These are phyloP conservation scores for Boletellus emodensis DNA, from an alignment of 768 basidiomycete species.

Conservation along the genomic window DNA sequence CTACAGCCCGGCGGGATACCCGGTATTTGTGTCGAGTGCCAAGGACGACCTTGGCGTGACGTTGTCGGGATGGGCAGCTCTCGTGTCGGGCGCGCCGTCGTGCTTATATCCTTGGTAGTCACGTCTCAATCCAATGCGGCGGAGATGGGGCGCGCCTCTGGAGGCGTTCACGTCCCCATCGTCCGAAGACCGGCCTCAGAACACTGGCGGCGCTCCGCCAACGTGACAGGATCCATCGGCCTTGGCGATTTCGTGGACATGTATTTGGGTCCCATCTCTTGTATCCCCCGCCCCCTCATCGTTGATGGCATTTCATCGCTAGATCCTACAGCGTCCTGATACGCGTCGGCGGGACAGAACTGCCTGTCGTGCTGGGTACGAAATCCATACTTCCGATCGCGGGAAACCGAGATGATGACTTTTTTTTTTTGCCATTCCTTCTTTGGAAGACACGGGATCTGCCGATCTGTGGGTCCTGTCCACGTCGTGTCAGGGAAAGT, in stretches of 20 bases:
- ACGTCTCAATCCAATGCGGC: neutral
- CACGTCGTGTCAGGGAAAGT: slow-evolving; percentile 45
- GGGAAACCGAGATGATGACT: neutral
- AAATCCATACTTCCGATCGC: neutral
- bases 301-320: neutral
- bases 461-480: slow-evolving; percentile 75
- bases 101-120: slow-evolving; percentile 5
- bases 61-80: slow-evolving; percentile 10
- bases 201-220: slow-evolving; percentile 10
- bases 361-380: slow-evolving; percentile 61
- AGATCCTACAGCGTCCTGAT: slow-evolving; percentile 66
- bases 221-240: slow-evolving; percentile 39
- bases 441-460: slow-evolving; percentile 64
- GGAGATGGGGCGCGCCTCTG: slow-evolving; percentile 5
- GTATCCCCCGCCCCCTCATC: neutral
- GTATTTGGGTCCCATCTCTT: slow-evolving; percentile 35
- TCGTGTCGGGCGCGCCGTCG: slow-evolving; percentile 5
- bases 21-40: neutral
- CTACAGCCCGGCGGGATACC: neutral
- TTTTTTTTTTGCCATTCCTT: no score
- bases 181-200: neutral
- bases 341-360: slow-evolving; percentile 47
- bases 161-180: slow-evolving; percentile 27
- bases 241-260: slow-evolving; percentile 61
- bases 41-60: neutral